Percentiles rank a stretch among this genome's conserved stretches.
Evolutionary conservation across 2,329 filamentous ascomycete genomes (phyloP).

Genomic region (Neospermospora avenae): DNA sequence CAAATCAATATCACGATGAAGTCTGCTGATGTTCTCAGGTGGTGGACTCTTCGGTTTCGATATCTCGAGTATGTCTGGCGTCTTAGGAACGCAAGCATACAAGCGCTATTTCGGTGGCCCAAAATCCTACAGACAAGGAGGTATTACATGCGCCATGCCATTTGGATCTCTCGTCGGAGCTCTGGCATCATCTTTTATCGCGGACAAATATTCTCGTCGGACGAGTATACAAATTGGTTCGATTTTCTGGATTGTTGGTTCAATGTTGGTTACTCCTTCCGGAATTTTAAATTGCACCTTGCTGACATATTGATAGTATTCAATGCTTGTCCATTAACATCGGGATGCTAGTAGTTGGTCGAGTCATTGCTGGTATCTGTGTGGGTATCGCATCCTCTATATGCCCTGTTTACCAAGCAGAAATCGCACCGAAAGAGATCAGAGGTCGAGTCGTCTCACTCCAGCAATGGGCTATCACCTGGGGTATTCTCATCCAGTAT

Average conservation of each 20-base stretch:
- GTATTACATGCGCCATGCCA: conserved; percentile 71
- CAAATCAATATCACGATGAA: background rate
- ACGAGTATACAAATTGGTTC: conserved; percentile 47
- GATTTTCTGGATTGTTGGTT: conserved; percentile 46
- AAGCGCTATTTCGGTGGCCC: conserved; percentile 68
- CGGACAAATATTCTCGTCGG: conserved; percentile 49
- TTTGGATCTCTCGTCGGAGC: conserved; percentile 67
- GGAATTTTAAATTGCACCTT: background rate
- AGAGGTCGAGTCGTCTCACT: conserved; percentile 60
- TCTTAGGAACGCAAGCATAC: conserved; percentile 65
- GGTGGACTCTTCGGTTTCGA: conserved; percentile 76
- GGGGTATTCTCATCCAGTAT: conserved; percentile 65
- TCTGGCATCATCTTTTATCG: conserved; percentile 51
- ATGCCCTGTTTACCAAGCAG: conserved; percentile 65
- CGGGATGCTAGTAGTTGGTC: conserved; percentile 67
- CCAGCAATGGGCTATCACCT: conserved; percentile 70
- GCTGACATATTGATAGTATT: conserved; percentile 44
- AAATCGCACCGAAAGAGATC: conserved; percentile 57
- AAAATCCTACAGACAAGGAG: conserved; percentile 57
- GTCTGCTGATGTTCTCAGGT: conserved; percentile 38
- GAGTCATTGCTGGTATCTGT: conserved; percentile 67
- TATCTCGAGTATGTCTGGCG: conserved; percentile 70
- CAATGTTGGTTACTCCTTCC: conserved; percentile 30
- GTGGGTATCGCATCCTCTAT: conserved; percentile 70
- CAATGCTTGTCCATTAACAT: conserved; percentile 60